Conservation (phyloP, 116 monocot genomes). For the Zostera marina region DNA sequence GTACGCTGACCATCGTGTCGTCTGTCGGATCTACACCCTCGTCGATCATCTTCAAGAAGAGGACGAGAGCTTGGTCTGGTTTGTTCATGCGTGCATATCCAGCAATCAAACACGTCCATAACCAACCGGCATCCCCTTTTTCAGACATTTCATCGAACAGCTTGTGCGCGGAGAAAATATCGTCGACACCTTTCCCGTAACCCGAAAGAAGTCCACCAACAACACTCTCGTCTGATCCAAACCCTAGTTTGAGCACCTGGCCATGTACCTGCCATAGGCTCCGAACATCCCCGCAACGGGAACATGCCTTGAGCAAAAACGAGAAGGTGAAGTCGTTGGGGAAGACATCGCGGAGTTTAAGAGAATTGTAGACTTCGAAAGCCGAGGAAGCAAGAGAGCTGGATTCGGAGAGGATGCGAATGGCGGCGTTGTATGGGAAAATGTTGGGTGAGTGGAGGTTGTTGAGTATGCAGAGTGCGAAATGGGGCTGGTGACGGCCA, state of each 20-base stretch:
- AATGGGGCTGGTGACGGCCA: conserved; percentile 12
- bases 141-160: conserved; percentile 22
- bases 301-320: conserved; percentile 25
- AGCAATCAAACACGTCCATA: conserved; percentile 25
- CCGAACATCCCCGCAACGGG: neutral
- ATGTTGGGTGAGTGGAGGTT: conserved; percentile 16
- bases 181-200: conserved; percentile 12
- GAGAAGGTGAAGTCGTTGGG: conserved; percentile 32
- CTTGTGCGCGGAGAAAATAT: conserved; percentile 8
- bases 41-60: conserved; percentile 17
- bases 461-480: conserved; percentile 14
- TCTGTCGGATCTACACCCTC: conserved; percentile 10
- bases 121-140: conserved; percentile 2
- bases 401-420: conserved; percentile 21
- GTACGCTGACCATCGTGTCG: conserved; percentile 20
- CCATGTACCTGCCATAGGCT: conserved; percentile 6
- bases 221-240: conserved; percentile 8
- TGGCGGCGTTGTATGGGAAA: conserved; percentile 32
- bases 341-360: conserved; percentile 7
- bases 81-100: conserved; percentile 5
- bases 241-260: conserved; percentile 10
- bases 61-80: conserved; percentile 10
- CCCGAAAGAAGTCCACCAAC: conserved; percentile 10
- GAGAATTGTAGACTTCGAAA: conserved; percentile 16
- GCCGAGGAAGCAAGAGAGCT: conserved; percentile 5